Evolutionary conservation across 129 eudicot species (phyloP).

Genomic region (Artemisia tridentata): DNA sequence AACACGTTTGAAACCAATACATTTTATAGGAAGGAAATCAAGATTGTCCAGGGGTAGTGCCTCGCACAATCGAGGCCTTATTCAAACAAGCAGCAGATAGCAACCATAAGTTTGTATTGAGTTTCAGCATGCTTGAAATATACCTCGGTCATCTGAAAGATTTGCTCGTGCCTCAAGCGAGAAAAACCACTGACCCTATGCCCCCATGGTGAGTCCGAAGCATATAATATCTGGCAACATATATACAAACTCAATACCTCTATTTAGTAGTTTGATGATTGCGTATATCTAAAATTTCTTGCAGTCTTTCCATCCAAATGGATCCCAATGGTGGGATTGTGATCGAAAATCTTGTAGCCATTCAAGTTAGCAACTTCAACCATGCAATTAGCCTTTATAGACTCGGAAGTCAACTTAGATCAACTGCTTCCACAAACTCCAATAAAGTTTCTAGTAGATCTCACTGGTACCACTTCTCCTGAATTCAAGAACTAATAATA

Average conservation of each 20-base stretch:
- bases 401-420: slow-evolving; percentile 65
- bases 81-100: slow-evolving; percentile 51
- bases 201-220: slow-evolving; percentile 31
- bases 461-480: slow-evolving; percentile 49
- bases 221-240: neutral
- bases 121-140: slow-evolving; percentile 78
- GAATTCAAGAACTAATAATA: slow-evolving; percentile 7
- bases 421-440: slow-evolving; percentile 76
- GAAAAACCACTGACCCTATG: slow-evolving; percentile 31
- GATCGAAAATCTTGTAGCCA: slow-evolving; percentile 69
- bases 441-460: slow-evolving; percentile 79
- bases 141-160: slow-evolving; percentile 71
- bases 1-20: neutral
- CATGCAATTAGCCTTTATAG: slow-evolving; percentile 66
- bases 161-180: slow-evolving; percentile 60
- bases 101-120: slow-evolving; percentile 40
- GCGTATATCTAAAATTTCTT: slow-evolving; percentile 18
- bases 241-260: neutral
- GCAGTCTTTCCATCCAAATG: slow-evolving; percentile 72
- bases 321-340: slow-evolving; percentile 61
- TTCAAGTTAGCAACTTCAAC: slow-evolving; percentile 54
- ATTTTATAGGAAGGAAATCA: slow-evolving; percentile 53
- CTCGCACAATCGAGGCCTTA: slow-evolving; percentile 54
- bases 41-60: slow-evolving; percentile 64
- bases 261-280: neutral